Evolutionary conservation across 2,329 filamentous ascomycete genomes (phyloP).

Genomic region (Phaeosphaeria sp.): DNA sequence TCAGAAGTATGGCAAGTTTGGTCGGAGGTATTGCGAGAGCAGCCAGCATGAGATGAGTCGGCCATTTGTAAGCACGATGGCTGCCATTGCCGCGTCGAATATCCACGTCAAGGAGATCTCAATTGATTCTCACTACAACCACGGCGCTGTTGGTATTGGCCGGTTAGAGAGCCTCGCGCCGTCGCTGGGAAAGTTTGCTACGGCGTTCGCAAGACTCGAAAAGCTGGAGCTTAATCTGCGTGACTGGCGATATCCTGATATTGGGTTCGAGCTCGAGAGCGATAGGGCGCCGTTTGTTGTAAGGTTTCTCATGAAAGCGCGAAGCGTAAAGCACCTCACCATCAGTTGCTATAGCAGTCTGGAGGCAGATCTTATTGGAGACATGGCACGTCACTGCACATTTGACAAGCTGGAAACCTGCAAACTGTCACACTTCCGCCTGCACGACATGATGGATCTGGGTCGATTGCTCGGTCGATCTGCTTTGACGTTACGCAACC

Average conservation of each 20-base stretch:
- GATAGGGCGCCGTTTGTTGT: conserved; percentile 32
- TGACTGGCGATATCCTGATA: conserved; percentile 33
- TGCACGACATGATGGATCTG: conserved; percentile 16
- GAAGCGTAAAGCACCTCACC: conserved; percentile 18
- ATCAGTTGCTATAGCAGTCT: conserved; percentile 34
- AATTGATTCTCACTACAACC: background rate
- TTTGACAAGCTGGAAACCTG: conserved; percentile 21
- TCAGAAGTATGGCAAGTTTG: conserved; percentile 17
- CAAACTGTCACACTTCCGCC: conserved; percentile 23
- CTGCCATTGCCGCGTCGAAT: conserved; percentile 21
- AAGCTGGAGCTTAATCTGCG: conserved; percentile 30
- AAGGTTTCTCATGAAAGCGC: conserved; percentile 33
- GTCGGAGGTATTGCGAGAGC: conserved; percentile 23
- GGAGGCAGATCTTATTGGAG: conserved; percentile 28
- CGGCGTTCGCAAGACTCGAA: conserved; percentile 19
- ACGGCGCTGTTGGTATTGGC: conserved; percentile 30
- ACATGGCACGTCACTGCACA: conserved; percentile 28
- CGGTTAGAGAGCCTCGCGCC: conserved; percentile 26
- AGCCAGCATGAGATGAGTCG: conserved; percentile 37
- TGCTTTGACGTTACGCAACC: background rate
- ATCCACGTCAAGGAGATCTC: conserved; percentile 16
- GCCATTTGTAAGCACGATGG: conserved; percentile 33
- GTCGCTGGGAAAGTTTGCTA: conserved; percentile 15
- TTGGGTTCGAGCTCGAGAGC: conserved; percentile 28
- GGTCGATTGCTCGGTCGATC: background rate